Percentiles rank a stretch among this genome's conserved stretches.
Evolutionary conservation across 371 early-diverging fungal genomes (phyloP).

Genomic region (Lichtheimia hyalospora): DNA sequence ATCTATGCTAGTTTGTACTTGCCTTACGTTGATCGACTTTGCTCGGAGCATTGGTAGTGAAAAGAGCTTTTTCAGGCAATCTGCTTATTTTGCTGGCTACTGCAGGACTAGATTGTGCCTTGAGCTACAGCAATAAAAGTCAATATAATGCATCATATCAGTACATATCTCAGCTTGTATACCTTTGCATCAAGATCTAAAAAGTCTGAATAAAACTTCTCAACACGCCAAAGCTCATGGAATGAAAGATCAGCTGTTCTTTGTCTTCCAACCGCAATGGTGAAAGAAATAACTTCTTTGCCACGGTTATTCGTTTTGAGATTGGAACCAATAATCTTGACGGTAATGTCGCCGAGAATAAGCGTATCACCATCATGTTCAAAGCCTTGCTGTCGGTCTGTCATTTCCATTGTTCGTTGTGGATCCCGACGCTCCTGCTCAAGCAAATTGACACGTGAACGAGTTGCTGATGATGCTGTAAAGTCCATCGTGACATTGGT

Average conservation of each 20-base stretch:
- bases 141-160: too few species aligned
- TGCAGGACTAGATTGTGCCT: conserved; percentile 45
- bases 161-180: conserved; percentile 12
- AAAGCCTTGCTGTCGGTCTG: too few species aligned
- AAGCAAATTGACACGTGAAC: too few species aligned
- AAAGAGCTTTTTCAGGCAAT: conserved; percentile 82
- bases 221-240: conserved; percentile 76
- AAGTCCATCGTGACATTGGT: neutral
- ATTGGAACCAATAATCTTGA: conserved; percentile 67
- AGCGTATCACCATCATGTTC: neutral
- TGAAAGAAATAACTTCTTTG: conserved; percentile 69
- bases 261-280: conserved; percentile 43
- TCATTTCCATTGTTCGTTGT: too few species aligned
- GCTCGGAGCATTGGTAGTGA: conserved; percentile 70
- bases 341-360: conserved; percentile 13
- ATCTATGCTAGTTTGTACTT: neutral
- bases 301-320: conserved; percentile 76
- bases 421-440: too few species aligned
- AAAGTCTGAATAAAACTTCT: conserved; percentile 86
- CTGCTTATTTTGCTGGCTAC: conserved; percentile 61
- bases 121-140: conserved; percentile 36
- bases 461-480: neutral
- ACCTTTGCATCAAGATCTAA: conserved; percentile 76
- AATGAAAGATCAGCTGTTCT: conserved; percentile 50
- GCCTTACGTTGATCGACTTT: conserved; percentile 75